Conservation (phyloP, 1,284 basidiomycete species). For the Ustilago vetiveriae region DNA sequence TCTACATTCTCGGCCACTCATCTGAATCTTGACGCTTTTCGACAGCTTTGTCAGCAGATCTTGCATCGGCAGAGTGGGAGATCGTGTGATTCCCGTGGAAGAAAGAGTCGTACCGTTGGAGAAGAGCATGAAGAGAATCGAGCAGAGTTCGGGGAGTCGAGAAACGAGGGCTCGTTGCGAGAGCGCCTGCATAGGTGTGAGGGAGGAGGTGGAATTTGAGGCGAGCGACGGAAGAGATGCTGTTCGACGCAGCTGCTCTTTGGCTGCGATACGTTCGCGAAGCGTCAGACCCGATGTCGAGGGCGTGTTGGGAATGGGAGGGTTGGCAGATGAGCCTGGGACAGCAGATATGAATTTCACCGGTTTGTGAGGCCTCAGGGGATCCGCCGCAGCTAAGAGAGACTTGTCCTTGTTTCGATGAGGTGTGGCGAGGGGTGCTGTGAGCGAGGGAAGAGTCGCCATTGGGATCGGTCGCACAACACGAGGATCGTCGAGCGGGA, state of each 20-base stretch:
- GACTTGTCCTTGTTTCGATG: constrained; percentile 17
- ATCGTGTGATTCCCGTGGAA: constrained; percentile 18
- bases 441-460: constrained; percentile 28
- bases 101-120: constrained; percentile 37
- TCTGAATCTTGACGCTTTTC: constrained; percentile 43
- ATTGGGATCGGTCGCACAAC: constrained; percentile 33
- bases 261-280: constrained; percentile 50
- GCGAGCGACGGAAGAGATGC: constrained; percentile 20
- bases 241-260: constrained; percentile 44
- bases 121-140: constrained; percentile 57
- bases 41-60: constrained; percentile 38
- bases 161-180: constrained; percentile 44
- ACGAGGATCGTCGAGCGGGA: constrained; percentile 27
- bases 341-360: constrained; percentile 7
- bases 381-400: constrained; percentile 1
- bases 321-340: too few species aligned
- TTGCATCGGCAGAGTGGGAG: constrained; percentile 41
- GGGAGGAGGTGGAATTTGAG: not conserved
- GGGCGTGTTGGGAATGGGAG: not conserved
- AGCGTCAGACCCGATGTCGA: constrained; percentile 26
- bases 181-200: constrained; percentile 32
- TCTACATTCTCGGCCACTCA: constrained; percentile 47
- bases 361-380: constrained; percentile 14
- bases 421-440: constrained; percentile 22
- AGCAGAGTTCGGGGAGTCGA: constrained; percentile 47